Evolutionary conservation across 1,139 yeast species (phyloP).

Genomic region (Lodderomyces pseudojiufengensis): DNA sequence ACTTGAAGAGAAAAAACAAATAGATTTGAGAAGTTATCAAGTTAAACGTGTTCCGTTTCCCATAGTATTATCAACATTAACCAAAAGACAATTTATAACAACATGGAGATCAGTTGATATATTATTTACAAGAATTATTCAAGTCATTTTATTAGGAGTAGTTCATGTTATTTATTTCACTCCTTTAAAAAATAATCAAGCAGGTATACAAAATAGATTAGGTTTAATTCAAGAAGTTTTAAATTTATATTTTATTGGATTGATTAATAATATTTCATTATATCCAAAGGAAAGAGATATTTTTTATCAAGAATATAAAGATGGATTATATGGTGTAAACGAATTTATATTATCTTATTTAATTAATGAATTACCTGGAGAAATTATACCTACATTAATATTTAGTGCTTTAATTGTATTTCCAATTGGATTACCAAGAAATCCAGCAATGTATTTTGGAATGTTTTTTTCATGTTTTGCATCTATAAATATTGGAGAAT

Average conservation of each 20-base stretch:
- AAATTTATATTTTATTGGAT: slow-evolving; percentile 67
- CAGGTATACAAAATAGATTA: slow-evolving; percentile 56
- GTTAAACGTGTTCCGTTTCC: slow-evolving; percentile 14
- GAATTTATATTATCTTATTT: slow-evolving; percentile 62
- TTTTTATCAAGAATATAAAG: slow-evolving; percentile 69
- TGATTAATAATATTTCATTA: slow-evolving; percentile 64
- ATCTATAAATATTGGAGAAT: slow-evolving; percentile 67
- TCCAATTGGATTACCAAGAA: slow-evolving; percentile 63
- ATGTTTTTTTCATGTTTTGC: slow-evolving; percentile 49
- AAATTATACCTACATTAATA: slow-evolving; percentile 49
- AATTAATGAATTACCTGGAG: slow-evolving; percentile 63
- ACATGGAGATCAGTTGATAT: slow-evolving; percentile 56
- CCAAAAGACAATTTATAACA: slow-evolving; percentile 31
- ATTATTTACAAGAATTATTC: slow-evolving; percentile 55
- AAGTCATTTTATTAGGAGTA: slow-evolving; percentile 58
- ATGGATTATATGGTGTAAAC: slow-evolving; percentile 57
- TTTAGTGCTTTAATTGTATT: slow-evolving; percentile 57
- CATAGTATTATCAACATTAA: slow-evolving; percentile 19
- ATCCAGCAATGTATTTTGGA: slow-evolving; percentile 57
- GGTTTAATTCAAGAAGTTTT: slow-evolving; percentile 68
- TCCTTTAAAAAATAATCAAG: slow-evolving; percentile 52
- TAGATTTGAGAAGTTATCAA: slow-evolving; percentile 15
- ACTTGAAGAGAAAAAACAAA: neutral
- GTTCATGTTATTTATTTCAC: slow-evolving; percentile 64
- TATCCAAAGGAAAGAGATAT: slow-evolving; percentile 66